A percentile compares a stretch with the other conserved stretches of the same genome.
These are phyloP conservation scores for Vaccinium myrtillus DNA, from an alignment of 148 eudicot species.

Conservation along the genomic window DNA sequence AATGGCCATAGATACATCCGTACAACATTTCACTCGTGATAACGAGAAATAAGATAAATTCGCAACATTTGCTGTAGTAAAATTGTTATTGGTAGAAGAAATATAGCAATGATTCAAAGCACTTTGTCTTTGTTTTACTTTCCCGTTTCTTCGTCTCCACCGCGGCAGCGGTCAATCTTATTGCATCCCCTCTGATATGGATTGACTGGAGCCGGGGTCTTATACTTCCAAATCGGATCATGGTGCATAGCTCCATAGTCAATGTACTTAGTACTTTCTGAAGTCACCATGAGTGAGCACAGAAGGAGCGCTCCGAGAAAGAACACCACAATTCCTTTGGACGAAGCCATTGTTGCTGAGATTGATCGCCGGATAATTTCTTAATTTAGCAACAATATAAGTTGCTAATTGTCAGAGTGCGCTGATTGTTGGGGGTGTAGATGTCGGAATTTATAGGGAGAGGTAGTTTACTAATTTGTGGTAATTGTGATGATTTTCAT, in stretches of 20 bases:
- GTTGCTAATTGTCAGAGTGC: not conserved
- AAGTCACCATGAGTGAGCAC: not conserved
- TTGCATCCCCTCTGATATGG: not conserved
- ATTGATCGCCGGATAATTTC: not conserved
- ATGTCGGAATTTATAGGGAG: not conserved
- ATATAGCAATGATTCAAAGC: not conserved
- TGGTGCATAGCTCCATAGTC: not conserved
- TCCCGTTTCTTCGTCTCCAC: no score
- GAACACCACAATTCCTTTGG: constrained; percentile 3
- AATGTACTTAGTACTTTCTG: not conserved
- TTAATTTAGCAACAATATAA: not conserved
- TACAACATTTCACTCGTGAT: not conserved
- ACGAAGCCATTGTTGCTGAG: constrained; percentile 1
- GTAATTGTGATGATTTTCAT: not conserved
- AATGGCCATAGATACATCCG: not conserved
- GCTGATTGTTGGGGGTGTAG: not conserved
- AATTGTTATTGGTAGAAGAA: no score
- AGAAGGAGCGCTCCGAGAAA: constrained; percentile 8
- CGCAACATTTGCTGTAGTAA: no score
- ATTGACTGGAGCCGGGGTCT: not conserved
- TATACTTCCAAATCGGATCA: not conserved
- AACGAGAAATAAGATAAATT: not conserved
- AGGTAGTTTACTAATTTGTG: not conserved
- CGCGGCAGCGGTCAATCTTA: not conserved
- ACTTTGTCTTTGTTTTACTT: not conserved